These are phyloP conservation scores for Linaria vulgaris DNA, from an alignment of 257 asterid genomes.

Conservation along the genomic window DNA sequence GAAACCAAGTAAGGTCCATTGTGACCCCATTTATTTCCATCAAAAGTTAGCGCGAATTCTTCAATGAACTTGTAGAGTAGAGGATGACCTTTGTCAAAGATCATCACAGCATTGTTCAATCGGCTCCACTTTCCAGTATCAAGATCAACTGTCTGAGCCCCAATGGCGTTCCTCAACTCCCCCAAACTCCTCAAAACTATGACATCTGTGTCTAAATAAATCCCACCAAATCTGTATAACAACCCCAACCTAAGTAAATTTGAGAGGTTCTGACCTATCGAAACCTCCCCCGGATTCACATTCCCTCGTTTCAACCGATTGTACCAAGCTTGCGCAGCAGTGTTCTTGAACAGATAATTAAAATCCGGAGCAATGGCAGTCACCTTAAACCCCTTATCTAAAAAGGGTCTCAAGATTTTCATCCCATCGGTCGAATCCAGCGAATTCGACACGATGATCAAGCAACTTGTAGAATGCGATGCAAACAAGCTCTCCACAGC, in stretches of 20 bases:
- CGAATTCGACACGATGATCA: constrained; percentile 65
- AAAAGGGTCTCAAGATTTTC: constrained; percentile 57
- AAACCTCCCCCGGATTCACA: constrained; percentile 67
- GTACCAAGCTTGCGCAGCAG: constrained; percentile 71
- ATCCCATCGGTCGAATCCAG: constrained; percentile 65
- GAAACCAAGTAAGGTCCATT: constrained; percentile 95
- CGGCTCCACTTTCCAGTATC: constrained; percentile 77
- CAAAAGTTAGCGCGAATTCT: constrained; percentile 88
- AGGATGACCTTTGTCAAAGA: constrained; percentile 80
- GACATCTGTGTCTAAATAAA: constrained; percentile 80
- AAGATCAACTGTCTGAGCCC: constrained; percentile 70
- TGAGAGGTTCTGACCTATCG: constrained; percentile 83
- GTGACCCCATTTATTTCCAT: constrained; percentile 97
- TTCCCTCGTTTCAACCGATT: constrained; percentile 54
- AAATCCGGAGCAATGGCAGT: constrained; percentile 71
- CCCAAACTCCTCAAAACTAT: constrained; percentile 53
- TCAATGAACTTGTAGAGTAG: constrained; percentile 75
- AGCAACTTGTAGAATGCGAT: constrained; percentile 69
- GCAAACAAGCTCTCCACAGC: constrained; percentile 57
- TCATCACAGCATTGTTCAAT: constrained; percentile 85
- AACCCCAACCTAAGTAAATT: constrained; percentile 80
- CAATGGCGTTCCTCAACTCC: constrained; percentile 55
- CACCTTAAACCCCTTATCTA: constrained; percentile 51
- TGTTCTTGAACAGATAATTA: constrained; percentile 56
- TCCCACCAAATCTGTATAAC: constrained; percentile 82